phyloP scores from a whole-genome alignment of 257 asterid genomes.

The Solanum pinnatisectum region DNA sequence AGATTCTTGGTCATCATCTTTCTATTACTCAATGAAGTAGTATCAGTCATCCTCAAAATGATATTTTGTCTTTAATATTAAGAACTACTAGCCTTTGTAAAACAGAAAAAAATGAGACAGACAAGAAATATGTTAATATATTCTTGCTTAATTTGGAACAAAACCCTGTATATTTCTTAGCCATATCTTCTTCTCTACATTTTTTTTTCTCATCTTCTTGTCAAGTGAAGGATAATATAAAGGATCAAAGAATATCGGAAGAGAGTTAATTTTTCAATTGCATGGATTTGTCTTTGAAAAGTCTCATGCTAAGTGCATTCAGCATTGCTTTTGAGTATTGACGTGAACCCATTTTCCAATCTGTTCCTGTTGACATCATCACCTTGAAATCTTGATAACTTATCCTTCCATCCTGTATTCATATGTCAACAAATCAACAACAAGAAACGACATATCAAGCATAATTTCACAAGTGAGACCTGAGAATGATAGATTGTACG shows the following conservation, averaged over 20 bases:
- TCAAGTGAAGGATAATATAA: neutral
- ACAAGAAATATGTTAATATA: neutral
- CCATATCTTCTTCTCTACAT: neutral
- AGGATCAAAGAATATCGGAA: slow-evolving; percentile 10
- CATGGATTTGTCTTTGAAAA: slow-evolving; percentile 42
- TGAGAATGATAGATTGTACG: neutral
- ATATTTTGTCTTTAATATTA: neutral
- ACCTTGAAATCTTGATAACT: slow-evolving; percentile 70
- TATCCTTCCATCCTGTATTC: slow-evolving; percentile 63
- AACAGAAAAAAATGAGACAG: neutral
- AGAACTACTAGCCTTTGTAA: neutral
- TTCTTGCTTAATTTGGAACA: neutral
- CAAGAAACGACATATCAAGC: neutral
- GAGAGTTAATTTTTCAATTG: slow-evolving; percentile 28
- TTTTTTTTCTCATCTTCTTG: neutral
- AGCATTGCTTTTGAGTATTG: slow-evolving; percentile 75
- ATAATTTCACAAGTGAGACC: neutral
- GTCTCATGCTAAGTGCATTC: slow-evolving; percentile 59
- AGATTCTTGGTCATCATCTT: neutral
- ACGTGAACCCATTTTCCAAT: slow-evolving; percentile 89
- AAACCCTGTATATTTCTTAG: neutral
- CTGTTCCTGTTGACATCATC: slow-evolving; percentile 83
- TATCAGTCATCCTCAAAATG: neutral
- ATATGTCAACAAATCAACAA: neutral
- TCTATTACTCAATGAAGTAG: neutral